Percentiles rank a stretch among this genome's conserved stretches.
Evolutionary conservation across 805 yeast species (phyloP).

Genomic region (Yamadazyma philogaea): DNA sequence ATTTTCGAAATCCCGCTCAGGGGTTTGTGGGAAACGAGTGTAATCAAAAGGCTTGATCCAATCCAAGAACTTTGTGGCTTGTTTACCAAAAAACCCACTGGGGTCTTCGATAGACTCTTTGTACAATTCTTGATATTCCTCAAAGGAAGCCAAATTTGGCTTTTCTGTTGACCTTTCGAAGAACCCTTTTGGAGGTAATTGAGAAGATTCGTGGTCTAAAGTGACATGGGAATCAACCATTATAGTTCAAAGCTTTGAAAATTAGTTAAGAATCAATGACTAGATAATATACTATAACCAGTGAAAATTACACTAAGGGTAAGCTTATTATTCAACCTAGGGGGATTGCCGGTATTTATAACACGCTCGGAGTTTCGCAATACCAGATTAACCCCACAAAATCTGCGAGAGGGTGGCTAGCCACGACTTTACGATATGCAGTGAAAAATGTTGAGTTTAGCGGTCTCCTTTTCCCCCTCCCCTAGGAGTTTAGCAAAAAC

Average conservation of each 20-base stretch:
- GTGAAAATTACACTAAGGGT: background rate
- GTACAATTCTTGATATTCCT: constrained; percentile 49
- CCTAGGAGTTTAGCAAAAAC: constrained; percentile 1
- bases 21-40: constrained; percentile 44
- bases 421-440: constrained; percentile 1
- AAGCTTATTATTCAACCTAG: background rate
- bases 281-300: background rate
- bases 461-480: constrained; percentile 4
- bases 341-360: constrained; percentile 1
- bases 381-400: constrained; percentile 8
- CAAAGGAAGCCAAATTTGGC: constrained; percentile 49
- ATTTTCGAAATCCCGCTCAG: constrained; percentile 47
- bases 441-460: constrained; percentile 4
- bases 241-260: background rate
- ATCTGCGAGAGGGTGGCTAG: constrained; percentile 2
- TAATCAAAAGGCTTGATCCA: constrained; percentile 54
- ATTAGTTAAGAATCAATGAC: background rate
- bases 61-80: constrained; percentile 46
- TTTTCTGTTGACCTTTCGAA: constrained; percentile 42
- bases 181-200: constrained; percentile 38
- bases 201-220: constrained; percentile 32
- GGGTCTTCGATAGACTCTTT: constrained; percentile 58
- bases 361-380: constrained; percentile 8
- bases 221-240: constrained; percentile 24
- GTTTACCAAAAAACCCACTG: constrained; percentile 50